Evolutionary conservation across 805 yeast genomes (phyloP).

Genomic region (Candida namnaoensis): DNA sequence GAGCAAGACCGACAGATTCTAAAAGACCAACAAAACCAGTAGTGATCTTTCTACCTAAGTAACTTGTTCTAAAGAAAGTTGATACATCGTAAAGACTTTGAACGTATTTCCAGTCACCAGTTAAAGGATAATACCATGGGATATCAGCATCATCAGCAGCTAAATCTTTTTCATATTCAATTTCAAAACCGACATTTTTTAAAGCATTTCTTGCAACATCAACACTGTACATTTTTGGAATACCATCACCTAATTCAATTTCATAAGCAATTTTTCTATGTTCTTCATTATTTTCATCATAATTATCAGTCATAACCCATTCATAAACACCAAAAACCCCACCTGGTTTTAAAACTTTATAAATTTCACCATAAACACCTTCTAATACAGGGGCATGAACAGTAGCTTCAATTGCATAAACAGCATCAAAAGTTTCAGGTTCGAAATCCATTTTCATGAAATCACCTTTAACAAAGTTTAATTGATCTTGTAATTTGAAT

Average conservation of each 20-base stretch:
- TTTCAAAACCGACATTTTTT: conserved; percentile 77
- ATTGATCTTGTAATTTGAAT: conserved; percentile 58
- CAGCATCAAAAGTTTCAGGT: conserved; percentile 87
- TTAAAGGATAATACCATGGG: conserved; percentile 97
- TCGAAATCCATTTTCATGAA: conserved; percentile 98
- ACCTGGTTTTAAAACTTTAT: conserved; percentile 94
- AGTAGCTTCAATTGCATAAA: conserved; percentile 97
- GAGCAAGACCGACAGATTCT: conserved; percentile 84
- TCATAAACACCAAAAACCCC: conserved; percentile 97
- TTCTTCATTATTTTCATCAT: conserved; percentile 78
- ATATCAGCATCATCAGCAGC: conserved; percentile 76
- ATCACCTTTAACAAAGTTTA: conserved; percentile 90
- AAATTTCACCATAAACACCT: conserved; percentile 93
- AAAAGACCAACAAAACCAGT: conserved; percentile 71
- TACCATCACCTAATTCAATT: conserved; percentile 97
- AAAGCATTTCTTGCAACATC: conserved; percentile 86
- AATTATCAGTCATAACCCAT: conserved; percentile 97
- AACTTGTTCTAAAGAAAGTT: conserved; percentile 85
- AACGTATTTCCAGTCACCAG: conserved; percentile 88
- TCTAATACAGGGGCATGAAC: conserved; percentile 95
- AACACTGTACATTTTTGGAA: conserved; percentile 88
- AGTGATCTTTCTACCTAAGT: conserved; percentile 78
- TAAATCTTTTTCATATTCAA: conserved; percentile 68
- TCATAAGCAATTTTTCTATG: conserved; percentile 96
- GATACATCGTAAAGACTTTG: conserved; percentile 71